Evolutionary conservation across 2,329 filamentous ascomycete genomes (phyloP), one percentile per base, ranked within the genome.

Genomic region (Trichoderma koningii): DNA sequence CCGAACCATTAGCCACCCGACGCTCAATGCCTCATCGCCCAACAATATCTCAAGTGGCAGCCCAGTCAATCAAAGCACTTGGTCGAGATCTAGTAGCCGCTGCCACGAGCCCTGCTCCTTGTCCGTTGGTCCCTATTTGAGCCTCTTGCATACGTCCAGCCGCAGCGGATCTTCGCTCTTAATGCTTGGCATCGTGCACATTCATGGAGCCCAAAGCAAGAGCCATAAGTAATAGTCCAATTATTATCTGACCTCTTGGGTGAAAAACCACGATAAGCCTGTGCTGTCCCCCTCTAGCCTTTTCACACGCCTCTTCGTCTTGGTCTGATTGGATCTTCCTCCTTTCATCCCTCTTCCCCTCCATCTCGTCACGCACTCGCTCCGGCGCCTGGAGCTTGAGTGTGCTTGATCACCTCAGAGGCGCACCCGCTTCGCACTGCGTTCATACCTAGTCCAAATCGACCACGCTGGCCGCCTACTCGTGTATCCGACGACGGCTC

Each of bases 71-170:
- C 34, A 10, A 10, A 38, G 28, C 34, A 38, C 34, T 5, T 38
- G 10, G 12, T 38, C 34, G 28, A 28, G 1, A 30, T 30, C 7
- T 34, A 10, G 10, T 34, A 38, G 34, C 34, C 34, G 34, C 12
- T 14, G 34, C 50, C 50, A 34, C 28, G 50, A 48, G 38, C 45
- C 30, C 19, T 60, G 56, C 48, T 44, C 41, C 21, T 38, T 55
- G 60, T 45, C 30, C 30, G 41, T 26, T 45, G 45, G 56, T 41
- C 44, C 60, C 60, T 41, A 14, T 55, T 63, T 26, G 41, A 63
- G 60, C 60, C 60, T 63, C 50, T 44, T 63, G 60, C 60, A 63
- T 63, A 55, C 47, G 60, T 53, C 19, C 50, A 63, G 60, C 47
- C 41, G 60, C 60, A 38, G 34, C 50, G 50, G 60, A 63, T 63